Percentiles rank a stretch among this genome's conserved stretches.
These are phyloP conservation scores for Globisporangium viniferum DNA, from an alignment of 352 stramenopile species.

Conservation along the genomic window DNA sequence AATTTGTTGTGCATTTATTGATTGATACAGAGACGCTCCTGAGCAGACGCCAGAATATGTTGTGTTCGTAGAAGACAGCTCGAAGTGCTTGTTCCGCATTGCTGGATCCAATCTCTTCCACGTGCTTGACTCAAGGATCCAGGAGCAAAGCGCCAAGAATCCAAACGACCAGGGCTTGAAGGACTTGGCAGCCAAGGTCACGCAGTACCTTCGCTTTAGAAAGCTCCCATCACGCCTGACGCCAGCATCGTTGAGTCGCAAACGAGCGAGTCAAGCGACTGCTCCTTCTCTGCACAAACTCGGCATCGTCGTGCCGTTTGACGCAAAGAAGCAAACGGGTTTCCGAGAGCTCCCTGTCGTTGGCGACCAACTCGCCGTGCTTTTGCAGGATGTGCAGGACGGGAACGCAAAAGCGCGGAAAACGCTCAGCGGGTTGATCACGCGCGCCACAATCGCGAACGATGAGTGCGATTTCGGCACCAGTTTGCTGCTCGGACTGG, in stretches of 20 bases:
- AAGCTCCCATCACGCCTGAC: conserved; percentile 9
- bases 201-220: not conserved
- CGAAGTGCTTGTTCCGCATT: conserved; percentile 34
- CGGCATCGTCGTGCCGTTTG: conserved; percentile 49
- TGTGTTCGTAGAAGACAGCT: conserved; percentile 28
- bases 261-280: conserved; percentile 27
- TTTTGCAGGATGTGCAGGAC: conserved; percentile 27
- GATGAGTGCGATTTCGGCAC: conserved; percentile 76
- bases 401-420: conserved; percentile 25
- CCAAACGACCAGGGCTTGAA: not conserved
- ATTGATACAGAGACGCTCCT: conserved; percentile 34
- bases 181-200: conserved; percentile 1
- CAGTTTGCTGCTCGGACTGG: conserved; percentile 51
- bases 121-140: conserved; percentile 24
- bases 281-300: conserved; percentile 38
- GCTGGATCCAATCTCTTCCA: conserved; percentile 37
- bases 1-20: not conserved
- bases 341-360: conserved; percentile 51
- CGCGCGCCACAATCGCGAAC: conserved; percentile 58
- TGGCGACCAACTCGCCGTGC: conserved; percentile 25
- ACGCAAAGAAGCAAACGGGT: conserved; percentile 46
- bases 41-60: conserved; percentile 39
- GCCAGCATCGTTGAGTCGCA: conserved; percentile 20
- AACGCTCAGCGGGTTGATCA: conserved; percentile 50
- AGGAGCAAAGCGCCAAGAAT: not conserved